Evolutionary conservation across 768 basidiomycete species (phyloP), one percentile per base, ranked within the genome.

Genomic region (Filobasidium floriforme): DNA sequence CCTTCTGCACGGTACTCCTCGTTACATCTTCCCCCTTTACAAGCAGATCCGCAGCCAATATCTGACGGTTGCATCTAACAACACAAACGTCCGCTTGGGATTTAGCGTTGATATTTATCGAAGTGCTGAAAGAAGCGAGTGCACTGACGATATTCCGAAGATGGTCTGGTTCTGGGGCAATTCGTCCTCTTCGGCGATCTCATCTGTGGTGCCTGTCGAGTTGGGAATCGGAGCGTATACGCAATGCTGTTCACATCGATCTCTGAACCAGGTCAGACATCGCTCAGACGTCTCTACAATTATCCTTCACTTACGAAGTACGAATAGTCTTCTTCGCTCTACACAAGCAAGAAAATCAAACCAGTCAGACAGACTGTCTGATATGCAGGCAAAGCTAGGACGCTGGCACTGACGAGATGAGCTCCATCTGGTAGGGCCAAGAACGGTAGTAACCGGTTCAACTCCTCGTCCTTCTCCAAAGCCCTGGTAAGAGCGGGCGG

Each of bases 401-500:
- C 14, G 18, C n/a, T 41, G 12, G 5, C 37, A 80, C 87, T 69
- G 72, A 93, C 91, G 71, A 96, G 77, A 80, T 99, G 96, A 11
- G 96, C 96, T 19, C 96, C 96, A 73, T 99, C 96, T 1, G 96
- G 96, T 29, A 99, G 83, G 0, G 96, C 96, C 14, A 99, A 83
- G 80, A 99, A 98, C 0, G 96, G 96, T 37, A 99, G 81, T 41
- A 91, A 86, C 76, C 87, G 89, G 41, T 82, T 81, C 32, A 97
- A 82, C 75, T 93, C 90, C 67, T 91, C 89, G 74, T 98, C 87
- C 41, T 89, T 66, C 28, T 69, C 60, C 7, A 78, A 60, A 19
- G 75, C 75, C 6, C 62, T 84, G 69, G 89, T 87, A 37, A 94
- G 84, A 1, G 72, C 59, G 0, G 70, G 66, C 1, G 82, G 81